Evolutionary conservation across 345 rosid genomes (phyloP), one percentile per base, ranked within the genome.

Genomic region (Diplotaxis tenuifolia): DNA sequence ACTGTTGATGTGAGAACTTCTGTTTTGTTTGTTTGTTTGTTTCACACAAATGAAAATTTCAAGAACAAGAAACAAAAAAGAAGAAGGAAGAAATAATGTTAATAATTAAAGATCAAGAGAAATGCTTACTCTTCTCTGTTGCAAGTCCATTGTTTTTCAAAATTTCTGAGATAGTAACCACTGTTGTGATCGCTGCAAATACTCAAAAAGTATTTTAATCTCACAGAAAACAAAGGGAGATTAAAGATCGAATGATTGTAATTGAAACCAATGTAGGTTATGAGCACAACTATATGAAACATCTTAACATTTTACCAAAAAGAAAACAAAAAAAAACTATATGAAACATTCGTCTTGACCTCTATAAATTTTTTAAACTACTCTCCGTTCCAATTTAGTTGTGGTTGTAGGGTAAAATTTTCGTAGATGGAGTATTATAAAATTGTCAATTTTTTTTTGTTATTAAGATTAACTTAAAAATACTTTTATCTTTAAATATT

Each of bases 91-190:
- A 56, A 14, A 56, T 10, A 23, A 25, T 34, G 68, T n/a, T 15
- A 6, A 47, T 47, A n/a, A n/a, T n/a, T n/a, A 10, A 47, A 45
- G 6, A 42, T 12, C 15, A 40, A 40, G 49, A 49, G 22, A 8
- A 19, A 18, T 18, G 23, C 1, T 50, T 50, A 89, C 93, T 89
- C 79, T 87, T 89, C 79, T 88, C 92, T 2, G 79, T 83, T 14
- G 90, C 97, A 56, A 89, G 67, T 63, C 93, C 96, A 67, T 86
- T 92, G 73, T 86, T 89, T 88, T 92, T 92, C 79, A 92, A 82
- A 15, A 92, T 92, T 82, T 92, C 93, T 2, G 97, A 88, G 63
- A 92, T 86, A 4, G 87, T 87, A 38, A 84, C 90, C 7, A 86
- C 93, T 0, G 89, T 86, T n/a, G 93, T 78, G 52, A 88, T 88